These are phyloP conservation scores for Fagopyrum tataricum DNA, from an alignment of 148 eudicot genomes.

Conservation along the genomic window DNA sequence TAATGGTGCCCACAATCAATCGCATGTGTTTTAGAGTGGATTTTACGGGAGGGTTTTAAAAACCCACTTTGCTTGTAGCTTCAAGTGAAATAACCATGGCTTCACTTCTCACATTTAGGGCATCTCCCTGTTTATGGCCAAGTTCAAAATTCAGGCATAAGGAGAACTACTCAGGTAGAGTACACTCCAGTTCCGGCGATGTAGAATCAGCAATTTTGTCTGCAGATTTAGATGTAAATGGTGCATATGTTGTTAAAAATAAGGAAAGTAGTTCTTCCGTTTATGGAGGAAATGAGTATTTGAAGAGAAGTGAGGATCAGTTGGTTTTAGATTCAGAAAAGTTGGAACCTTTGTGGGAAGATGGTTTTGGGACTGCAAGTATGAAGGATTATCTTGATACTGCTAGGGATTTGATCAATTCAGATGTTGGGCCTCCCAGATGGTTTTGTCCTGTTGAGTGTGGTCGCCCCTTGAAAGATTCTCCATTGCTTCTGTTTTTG, in stretches of 20 bases:
- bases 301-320: constrained; percentile 20
- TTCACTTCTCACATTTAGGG: constrained; percentile 29
- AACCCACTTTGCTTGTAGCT: constrained; percentile 1
- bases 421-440: constrained; percentile 88
- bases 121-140: constrained; percentile 32
- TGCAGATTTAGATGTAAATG: constrained; percentile 36
- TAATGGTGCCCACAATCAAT: background rate
- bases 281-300: constrained; percentile 40
- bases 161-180: constrained; percentile 23
- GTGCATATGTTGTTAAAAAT: constrained; percentile 27
- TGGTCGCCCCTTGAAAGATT: constrained; percentile 57
- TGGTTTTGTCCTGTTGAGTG: constrained; percentile 89
- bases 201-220: constrained; percentile 33
- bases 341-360: constrained; percentile 77
- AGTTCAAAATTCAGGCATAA: constrained; percentile 25
- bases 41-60: background rate
- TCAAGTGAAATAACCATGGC: constrained; percentile 32
- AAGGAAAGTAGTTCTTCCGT: constrained; percentile 32
- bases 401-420: constrained; percentile 51
- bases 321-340: constrained; percentile 19
- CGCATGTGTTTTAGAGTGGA: constrained; percentile 1
- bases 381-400: constrained; percentile 84
- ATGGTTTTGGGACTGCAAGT: constrained; percentile 70
- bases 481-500: constrained; percentile 83
- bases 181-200: constrained; percentile 30